These are phyloP conservation scores for Ophiosphaerella narmari DNA, from an alignment of 2,329 filamentous ascomycete genomes.

Conservation along the genomic window DNA sequence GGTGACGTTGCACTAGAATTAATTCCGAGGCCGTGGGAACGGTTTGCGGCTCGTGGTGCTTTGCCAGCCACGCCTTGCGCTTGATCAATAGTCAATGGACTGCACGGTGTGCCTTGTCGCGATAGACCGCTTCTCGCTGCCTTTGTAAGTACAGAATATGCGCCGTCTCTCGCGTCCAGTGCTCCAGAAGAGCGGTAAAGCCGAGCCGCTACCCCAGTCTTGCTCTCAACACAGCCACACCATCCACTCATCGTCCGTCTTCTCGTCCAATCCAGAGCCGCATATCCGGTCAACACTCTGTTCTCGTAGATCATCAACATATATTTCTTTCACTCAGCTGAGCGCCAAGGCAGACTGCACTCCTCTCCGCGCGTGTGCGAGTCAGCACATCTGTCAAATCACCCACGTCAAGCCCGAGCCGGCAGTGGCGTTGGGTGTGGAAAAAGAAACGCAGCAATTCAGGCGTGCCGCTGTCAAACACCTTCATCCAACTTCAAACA, in stretches of 20 bases:
- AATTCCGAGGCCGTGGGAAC: neutral
- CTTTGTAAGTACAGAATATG: too few species aligned
- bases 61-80: neutral
- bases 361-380: too few species aligned
- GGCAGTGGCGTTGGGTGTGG: too few species aligned
- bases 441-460: too few species aligned
- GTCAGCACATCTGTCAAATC: too few species aligned
- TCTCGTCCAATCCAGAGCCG: constrained; percentile 1
- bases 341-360: too few species aligned
- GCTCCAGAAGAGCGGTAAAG: constrained; percentile 15
- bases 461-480: too few species aligned
- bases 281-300: constrained; percentile 4
- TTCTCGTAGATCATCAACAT: neutral
- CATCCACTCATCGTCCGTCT: neutral
- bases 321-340: neutral
- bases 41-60: constrained; percentile 7
- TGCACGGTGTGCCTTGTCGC: too few species aligned
- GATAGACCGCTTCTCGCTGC: too few species aligned
- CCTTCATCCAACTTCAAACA: too few species aligned
- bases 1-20: constrained; percentile 14
- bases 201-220: neutral
- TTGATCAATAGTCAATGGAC: too few species aligned
- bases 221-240: constrained; percentile 2
- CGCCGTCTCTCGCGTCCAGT: neutral
- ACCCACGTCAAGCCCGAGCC: too few species aligned